Conservation (phyloP, 257 asterid species). For the Nicotiana obtusifolia region DNA sequence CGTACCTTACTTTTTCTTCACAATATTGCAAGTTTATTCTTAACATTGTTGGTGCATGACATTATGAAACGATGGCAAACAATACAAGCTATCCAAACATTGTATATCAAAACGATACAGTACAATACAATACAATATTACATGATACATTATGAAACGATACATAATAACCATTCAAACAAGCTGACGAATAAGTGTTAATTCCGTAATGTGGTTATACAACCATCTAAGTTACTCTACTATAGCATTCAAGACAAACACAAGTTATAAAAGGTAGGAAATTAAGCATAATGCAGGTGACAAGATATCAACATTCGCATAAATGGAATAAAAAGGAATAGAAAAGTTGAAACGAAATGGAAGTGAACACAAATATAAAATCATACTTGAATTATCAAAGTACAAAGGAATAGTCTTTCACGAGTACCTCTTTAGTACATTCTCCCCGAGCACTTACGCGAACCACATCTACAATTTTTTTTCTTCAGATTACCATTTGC, state of each 20-base stretch:
- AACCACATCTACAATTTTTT: slow-evolving; percentile 27
- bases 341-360: not conserved
- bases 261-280: not conserved
- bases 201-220: not conserved
- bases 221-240: not conserved
- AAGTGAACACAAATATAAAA: not conserved
- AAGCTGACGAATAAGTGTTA: not conserved
- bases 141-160: too few species aligned
- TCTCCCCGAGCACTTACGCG: slow-evolving; percentile 20
- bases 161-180: too few species aligned
- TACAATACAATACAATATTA: too few species aligned
- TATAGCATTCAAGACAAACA: not conserved
- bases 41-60: too few species aligned
- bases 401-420: not conserved
- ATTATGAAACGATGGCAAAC: too few species aligned
- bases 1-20: too few species aligned
- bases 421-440: slow-evolving; percentile 16
- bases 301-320: not conserved
- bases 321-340: not conserved
- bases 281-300: not conserved
- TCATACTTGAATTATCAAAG: not conserved
- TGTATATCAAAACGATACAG: too few species aligned
- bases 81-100: too few species aligned
- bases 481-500: slow-evolving; percentile 22
- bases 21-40: too few species aligned